phyloP scores from a whole-genome alignment of 2,329 filamentous ascomycete species.

The Harringtonia aguacate region DNA sequence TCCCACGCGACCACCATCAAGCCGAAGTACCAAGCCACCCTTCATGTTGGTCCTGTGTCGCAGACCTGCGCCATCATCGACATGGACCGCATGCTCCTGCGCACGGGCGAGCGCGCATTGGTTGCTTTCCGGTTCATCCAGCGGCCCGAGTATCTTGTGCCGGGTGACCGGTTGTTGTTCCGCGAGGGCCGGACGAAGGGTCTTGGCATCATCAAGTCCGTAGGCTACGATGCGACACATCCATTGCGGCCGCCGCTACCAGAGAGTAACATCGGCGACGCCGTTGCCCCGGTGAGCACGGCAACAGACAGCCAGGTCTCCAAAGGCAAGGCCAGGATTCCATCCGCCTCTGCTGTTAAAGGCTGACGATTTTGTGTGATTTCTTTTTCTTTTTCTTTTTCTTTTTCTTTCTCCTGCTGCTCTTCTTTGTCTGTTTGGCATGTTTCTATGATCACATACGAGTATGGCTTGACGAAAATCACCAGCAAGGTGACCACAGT shows the following conservation, averaged over 20 bases:
- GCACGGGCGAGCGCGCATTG: slow-evolving; percentile 85
- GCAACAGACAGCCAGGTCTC: no score
- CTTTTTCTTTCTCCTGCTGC: not conserved
- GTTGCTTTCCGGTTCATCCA: slow-evolving; percentile 95
- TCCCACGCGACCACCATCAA: slow-evolving; percentile 97
- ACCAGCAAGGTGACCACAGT: no score
- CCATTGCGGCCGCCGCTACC: slow-evolving; percentile 23
- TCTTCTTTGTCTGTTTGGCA: not conserved
- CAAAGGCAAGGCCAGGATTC: no score
- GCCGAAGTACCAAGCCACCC: slow-evolving; percentile 93
- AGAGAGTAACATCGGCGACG: not conserved
- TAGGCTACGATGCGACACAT: slow-evolving; percentile 69
- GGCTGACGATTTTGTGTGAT: not conserved
- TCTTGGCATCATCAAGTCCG: slow-evolving; percentile 81
- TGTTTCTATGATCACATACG: not conserved
- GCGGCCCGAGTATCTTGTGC: slow-evolving; percentile 80
- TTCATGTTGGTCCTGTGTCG: slow-evolving; percentile 88
- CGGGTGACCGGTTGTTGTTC: slow-evolving; percentile 85
- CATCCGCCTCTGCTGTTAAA: no score
- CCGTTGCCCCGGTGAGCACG: not conserved
- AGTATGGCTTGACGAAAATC: not conserved
- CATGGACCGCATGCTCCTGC: slow-evolving; percentile 89
- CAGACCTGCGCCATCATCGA: slow-evolving; percentile 97
- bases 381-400: not conserved
- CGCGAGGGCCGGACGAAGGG: slow-evolving; percentile 93